A percentile compares a stretch with the other conserved stretches of the same genome.
These are phyloP conservation scores for Solanum chacoense DNA, from an alignment of 305 asterid species.

Conservation along the genomic window DNA sequence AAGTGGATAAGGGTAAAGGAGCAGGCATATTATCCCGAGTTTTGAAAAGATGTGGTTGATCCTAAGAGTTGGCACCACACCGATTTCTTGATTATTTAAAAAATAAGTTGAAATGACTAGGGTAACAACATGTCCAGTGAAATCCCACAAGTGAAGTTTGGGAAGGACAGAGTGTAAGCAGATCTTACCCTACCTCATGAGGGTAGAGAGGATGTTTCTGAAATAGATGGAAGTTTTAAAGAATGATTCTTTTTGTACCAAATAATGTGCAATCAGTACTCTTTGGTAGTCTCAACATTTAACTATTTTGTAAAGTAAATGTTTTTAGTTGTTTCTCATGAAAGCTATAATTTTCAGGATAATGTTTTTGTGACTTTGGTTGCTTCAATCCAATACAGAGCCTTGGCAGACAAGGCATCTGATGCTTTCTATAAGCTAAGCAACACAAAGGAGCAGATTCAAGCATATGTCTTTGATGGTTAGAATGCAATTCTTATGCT, in stretches of 20 bases:
- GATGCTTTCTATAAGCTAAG: slow-evolving; percentile 23
- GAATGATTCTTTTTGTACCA: not conserved
- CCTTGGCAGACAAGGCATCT: slow-evolving; percentile 6
- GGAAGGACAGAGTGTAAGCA: not conserved
- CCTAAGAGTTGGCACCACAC: not conserved
- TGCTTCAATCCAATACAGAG: slow-evolving; percentile 23
- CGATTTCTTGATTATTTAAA: not conserved
- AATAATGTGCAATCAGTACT: not conserved
- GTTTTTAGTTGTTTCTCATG: not conserved
- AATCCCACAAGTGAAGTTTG: not conserved
- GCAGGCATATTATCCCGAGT: not conserved
- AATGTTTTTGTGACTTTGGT: slow-evolving; percentile 17
- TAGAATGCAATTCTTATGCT: not conserved
- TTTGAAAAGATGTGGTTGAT: not conserved
- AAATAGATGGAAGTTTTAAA: not conserved
- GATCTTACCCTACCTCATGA: not conserved
- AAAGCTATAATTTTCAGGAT: slow-evolving; percentile 6
- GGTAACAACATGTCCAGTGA: not conserved
- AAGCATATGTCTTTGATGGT: slow-evolving; percentile 23
- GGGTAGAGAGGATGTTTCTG: not conserved
- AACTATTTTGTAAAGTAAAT: not conserved
- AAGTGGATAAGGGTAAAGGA: not conserved
- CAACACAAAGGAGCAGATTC: slow-evolving; percentile 17
- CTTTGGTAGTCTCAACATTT: not conserved
- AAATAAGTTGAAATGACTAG: not conserved